A percentile compares a stretch with the other conserved stretches of the same genome.
phyloP scores from a whole-genome alignment of 371 early-diverging fungal genomes.

The Mucor saturninus region DNA sequence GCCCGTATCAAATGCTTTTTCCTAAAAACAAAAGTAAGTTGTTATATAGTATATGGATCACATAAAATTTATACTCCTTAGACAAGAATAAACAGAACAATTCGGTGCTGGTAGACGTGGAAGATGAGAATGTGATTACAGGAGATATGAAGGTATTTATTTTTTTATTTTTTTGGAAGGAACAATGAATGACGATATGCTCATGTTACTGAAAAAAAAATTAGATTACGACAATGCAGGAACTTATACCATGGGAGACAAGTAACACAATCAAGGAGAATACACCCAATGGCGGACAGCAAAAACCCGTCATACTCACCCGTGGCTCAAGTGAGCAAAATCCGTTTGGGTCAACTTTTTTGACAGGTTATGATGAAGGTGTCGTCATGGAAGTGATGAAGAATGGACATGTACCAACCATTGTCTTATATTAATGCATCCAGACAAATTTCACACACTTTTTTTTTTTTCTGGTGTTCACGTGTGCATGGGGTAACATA shows the following conservation, averaged over 20 bases:
- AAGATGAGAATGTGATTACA: conserved; percentile 36
- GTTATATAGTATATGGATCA: too few relatives aligned
- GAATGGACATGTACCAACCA: conserved; percentile 64
- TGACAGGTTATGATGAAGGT: conserved; percentile 68
- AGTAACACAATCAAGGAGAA: conserved; percentile 33
- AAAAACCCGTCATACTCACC: conserved; percentile 64
- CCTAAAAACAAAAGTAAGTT: conserved; percentile 37
- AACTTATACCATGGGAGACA: conserved; percentile 53
- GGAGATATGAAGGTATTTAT: conserved; percentile 55
- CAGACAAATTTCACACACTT: neutral
- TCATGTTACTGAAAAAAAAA: conserved; percentile 14
- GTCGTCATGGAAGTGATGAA: conserved; percentile 66
- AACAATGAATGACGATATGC: neutral
- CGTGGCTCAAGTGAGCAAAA: conserved; percentile 72
- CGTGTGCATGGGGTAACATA: neutral
- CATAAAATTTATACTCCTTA: neutral
- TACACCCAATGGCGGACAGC: conserved; percentile 24
- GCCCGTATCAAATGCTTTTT: conserved; percentile 54
- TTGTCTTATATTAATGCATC: conserved; percentile 50
- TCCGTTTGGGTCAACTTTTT: conserved; percentile 72
- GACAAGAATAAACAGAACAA: conserved; percentile 14
- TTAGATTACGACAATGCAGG: conserved; percentile 50
- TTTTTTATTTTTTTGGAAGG: too few relatives aligned
- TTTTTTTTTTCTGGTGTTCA: neutral
- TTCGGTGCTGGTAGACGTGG: conserved; percentile 43